Conservation (phyloP, 352 stramenopile genomes). For the Globisporangium parvum region DNA sequence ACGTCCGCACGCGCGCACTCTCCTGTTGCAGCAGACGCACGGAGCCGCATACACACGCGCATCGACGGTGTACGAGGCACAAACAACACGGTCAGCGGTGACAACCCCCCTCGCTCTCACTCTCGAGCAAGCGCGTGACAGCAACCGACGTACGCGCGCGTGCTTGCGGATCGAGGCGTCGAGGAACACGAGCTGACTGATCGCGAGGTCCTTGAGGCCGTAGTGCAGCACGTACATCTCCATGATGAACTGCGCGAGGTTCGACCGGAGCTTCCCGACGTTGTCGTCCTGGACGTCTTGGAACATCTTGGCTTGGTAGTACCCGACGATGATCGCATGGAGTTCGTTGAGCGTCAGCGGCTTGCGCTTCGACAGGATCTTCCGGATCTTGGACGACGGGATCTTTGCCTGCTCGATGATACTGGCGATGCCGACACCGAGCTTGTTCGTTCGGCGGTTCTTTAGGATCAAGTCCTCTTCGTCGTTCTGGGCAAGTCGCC, state of each 20-base stretch:
- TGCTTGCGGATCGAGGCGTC: slow-evolving; percentile 69
- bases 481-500: slow-evolving; percentile 25
- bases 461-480: too few species aligned
- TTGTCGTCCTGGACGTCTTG: slow-evolving; percentile 71
- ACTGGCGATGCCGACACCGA: too few species aligned
- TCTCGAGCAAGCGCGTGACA: too few species aligned
- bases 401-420: too few species aligned
- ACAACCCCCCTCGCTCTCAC: too few species aligned
- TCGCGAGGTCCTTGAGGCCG: slow-evolving; percentile 68
- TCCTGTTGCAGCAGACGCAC: too few species aligned
- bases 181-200: slow-evolving; percentile 75
- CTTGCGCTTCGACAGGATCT: slow-evolving; percentile 67
- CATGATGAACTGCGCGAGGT: slow-evolving; percentile 76
- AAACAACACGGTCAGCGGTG: too few species aligned
- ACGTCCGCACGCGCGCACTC: slow-evolving; percentile 59
- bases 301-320: slow-evolving; percentile 81
- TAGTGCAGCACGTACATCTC: slow-evolving; percentile 83
- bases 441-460: too few species aligned
- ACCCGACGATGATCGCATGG: slow-evolving; percentile 64
- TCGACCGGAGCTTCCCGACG: slow-evolving; percentile 39
- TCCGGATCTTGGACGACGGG: too few species aligned
- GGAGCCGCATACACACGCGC: too few species aligned
- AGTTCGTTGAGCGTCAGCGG: slow-evolving; percentile 66
- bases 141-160: slow-evolving; percentile 34
- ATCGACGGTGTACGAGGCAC: too few species aligned